These are phyloP conservation scores for Diplodia sapinea DNA, from an alignment of 2,329 filamentous ascomycete genomes.

Conservation along the genomic window DNA sequence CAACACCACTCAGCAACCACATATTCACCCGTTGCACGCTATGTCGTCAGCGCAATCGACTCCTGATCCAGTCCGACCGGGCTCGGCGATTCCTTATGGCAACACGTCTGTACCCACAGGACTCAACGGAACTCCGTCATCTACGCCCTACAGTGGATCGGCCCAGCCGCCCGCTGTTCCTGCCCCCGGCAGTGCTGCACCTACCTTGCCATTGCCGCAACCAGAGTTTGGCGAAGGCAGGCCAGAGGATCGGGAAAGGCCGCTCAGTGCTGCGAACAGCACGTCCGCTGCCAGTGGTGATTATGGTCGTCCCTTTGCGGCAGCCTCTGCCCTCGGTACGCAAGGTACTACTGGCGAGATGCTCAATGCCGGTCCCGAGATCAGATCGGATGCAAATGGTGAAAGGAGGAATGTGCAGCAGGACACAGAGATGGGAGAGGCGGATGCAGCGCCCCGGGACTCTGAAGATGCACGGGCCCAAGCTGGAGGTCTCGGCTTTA, in stretches of 20 bases:
- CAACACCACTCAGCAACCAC: conserved; percentile 26
- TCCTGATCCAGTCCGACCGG: conserved; percentile 42
- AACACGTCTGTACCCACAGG: conserved; percentile 38
- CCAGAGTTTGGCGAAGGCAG: conserved; percentile 33
- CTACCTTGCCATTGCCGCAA: conserved; percentile 32
- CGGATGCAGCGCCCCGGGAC: conserved; percentile 29
- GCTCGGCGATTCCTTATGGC: conserved; percentile 36
- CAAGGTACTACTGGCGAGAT: conserved; percentile 30
- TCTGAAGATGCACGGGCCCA: background rate
- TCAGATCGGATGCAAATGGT: conserved; percentile 44
- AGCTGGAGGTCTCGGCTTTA: conserved; percentile 39
- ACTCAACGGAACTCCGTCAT: conserved; percentile 39
- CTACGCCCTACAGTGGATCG: conserved; percentile 32
- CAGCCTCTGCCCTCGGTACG: conserved; percentile 32
- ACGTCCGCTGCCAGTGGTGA: conserved; percentile 38
- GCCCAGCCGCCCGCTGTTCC: conserved; percentile 38
- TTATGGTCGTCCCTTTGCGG: conserved; percentile 37
- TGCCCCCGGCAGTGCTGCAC: conserved; percentile 40
- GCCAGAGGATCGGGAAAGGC: conserved; percentile 33
- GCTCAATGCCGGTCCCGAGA: conserved; percentile 33
- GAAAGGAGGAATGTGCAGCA: conserved; percentile 35
- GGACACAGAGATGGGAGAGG: conserved; percentile 50
- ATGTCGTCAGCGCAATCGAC: conserved; percentile 47
- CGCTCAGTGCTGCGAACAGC: conserved; percentile 34
- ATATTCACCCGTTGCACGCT: conserved; percentile 36